A percentile compares a stretch with the other conserved stretches of the same genome.
Evolutionary conservation across 371 early-diverging fungal genomes (phyloP).

Genomic region (Rhizopus arrhizus): DNA sequence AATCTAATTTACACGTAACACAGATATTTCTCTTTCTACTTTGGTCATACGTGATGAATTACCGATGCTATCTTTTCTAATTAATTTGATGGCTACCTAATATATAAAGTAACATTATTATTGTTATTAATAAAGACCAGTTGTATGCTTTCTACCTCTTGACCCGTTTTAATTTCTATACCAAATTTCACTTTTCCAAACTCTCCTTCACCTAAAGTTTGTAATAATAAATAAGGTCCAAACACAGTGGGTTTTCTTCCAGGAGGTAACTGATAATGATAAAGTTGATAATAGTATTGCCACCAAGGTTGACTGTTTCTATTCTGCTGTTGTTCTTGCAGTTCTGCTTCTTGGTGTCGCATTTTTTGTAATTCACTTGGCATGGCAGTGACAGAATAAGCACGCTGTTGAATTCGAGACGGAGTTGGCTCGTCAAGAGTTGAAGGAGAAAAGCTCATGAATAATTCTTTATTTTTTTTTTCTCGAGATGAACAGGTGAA

Average conservation of each 20-base stretch:
- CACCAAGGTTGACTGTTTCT: constrained; percentile 44
- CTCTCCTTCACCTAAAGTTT: constrained; percentile 98
- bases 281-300: constrained; percentile 50
- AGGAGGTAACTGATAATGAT: constrained; percentile 50
- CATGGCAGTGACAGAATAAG: constrained; percentile 50
- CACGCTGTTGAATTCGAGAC: constrained; percentile 39
- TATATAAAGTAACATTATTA: background rate
- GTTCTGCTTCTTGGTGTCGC: constrained; percentile 30
- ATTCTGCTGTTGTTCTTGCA: constrained; percentile 33
- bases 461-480: constrained; percentile 17
- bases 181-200: constrained; percentile 98
- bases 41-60: constrained; percentile 76
- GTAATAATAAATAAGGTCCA: constrained; percentile 93
- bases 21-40: constrained; percentile 82
- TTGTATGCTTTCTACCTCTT: constrained; percentile 69
- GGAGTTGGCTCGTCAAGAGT: constrained; percentile 24
- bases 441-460: constrained; percentile 12
- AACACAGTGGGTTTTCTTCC: constrained; percentile 67
- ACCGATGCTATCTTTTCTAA: constrained; percentile 81
- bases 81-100: constrained; percentile 82
- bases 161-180: constrained; percentile 89
- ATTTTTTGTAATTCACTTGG: constrained; percentile 40
- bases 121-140: too few species aligned
- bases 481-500: background rate
- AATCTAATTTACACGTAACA: constrained; percentile 65